Percentiles rank a stretch among this genome's conserved stretches.
Evolutionary conservation across 2,329 filamentous ascomycete genomes (phyloP).

Genomic region (Grosmannia serpens): DNA sequence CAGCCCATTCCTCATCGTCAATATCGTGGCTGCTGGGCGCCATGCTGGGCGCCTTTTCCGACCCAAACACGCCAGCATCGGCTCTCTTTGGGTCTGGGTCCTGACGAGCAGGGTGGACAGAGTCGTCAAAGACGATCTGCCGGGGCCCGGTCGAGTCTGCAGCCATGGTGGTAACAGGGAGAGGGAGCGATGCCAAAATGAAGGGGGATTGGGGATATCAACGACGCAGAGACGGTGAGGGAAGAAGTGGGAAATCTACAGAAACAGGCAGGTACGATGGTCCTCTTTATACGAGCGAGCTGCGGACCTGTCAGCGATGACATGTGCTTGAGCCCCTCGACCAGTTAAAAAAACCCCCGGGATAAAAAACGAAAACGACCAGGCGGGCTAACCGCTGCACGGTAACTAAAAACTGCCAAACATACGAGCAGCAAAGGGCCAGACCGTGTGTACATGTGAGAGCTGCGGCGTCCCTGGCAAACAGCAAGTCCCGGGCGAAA

Average conservation of each 20-base stretch:
- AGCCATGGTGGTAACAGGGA: not conserved
- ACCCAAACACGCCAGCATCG: not conserved
- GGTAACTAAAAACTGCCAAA: too few relatives aligned
- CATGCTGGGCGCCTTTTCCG: not conserved
- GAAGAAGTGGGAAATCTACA: not conserved
- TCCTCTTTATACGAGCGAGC: not conserved
- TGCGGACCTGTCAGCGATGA: too few relatives aligned
- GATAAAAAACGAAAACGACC: not conserved
- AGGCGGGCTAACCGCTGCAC: not conserved
- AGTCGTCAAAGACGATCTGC: slow-evolving; percentile 4
- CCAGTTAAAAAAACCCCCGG: not conserved
- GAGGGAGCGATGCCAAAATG: too few relatives aligned
- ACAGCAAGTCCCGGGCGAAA: not conserved
- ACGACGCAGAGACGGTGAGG: not conserved
- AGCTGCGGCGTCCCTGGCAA: not conserved
- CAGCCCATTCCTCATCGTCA: slow-evolving; percentile 12
- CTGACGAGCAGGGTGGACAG: slow-evolving; percentile 1
- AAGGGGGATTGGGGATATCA: not conserved
- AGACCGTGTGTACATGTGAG: not conserved
- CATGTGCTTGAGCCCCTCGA: too few relatives aligned
- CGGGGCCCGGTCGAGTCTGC: not conserved
- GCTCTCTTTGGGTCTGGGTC: not conserved
- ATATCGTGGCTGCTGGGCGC: slow-evolving; percentile 2
- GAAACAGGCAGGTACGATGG: not conserved
- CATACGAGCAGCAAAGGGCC: too few relatives aligned